phyloP scores from a whole-genome alignment of 495 filamentous ascomycete species.

The Penicillium canariense region DNA sequence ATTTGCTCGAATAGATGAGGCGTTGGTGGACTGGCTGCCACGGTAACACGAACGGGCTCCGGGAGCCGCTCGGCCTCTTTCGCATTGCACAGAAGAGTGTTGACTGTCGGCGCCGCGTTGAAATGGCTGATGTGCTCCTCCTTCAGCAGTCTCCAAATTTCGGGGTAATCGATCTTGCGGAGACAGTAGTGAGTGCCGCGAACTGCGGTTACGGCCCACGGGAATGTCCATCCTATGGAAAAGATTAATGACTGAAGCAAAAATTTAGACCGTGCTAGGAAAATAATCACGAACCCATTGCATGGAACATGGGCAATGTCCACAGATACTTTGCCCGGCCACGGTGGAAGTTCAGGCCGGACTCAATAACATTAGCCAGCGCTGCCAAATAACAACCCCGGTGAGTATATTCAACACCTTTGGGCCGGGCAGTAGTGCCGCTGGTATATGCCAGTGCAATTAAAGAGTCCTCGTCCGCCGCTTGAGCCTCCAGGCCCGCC shows the following conservation, averaged over 20 bases:
- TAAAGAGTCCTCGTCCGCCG: slow-evolving; percentile 69
- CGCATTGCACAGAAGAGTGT: slow-evolving; percentile 82
- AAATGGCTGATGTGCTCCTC: slow-evolving; percentile 87
- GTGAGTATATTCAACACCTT: slow-evolving; percentile 92
- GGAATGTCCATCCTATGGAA: slow-evolving; percentile 65
- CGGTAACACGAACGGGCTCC: slow-evolving; percentile 78
- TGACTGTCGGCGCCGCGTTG: slow-evolving; percentile 94
- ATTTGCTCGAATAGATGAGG: slow-evolving; percentile 90
- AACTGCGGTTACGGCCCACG: slow-evolving; percentile 87
- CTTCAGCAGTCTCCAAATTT: slow-evolving; percentile 87
- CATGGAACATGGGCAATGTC: slow-evolving; percentile 97
- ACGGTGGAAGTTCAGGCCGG: slow-evolving; percentile 67
- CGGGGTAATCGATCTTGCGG: slow-evolving; percentile 88
- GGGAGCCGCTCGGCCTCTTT: slow-evolving; percentile 66
- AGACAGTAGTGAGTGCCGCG: slow-evolving; percentile 93
- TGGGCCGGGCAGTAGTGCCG: slow-evolving; percentile 88
- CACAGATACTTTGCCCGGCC: slow-evolving; percentile 81
- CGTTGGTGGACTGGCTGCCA: slow-evolving; percentile 87
- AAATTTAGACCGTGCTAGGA: not conserved
- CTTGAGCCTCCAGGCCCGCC: slow-evolving; percentile 68
- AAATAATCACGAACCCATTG: slow-evolving; percentile 55
- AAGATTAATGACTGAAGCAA: not conserved
- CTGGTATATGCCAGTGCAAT: slow-evolving; percentile 90
- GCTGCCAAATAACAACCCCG: slow-evolving; percentile 82
- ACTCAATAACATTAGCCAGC: slow-evolving; percentile 84